Evolutionary conservation across 495 filamentous ascomycete genomes (phyloP).

Genomic region (Hypoxylon intermedium): DNA sequence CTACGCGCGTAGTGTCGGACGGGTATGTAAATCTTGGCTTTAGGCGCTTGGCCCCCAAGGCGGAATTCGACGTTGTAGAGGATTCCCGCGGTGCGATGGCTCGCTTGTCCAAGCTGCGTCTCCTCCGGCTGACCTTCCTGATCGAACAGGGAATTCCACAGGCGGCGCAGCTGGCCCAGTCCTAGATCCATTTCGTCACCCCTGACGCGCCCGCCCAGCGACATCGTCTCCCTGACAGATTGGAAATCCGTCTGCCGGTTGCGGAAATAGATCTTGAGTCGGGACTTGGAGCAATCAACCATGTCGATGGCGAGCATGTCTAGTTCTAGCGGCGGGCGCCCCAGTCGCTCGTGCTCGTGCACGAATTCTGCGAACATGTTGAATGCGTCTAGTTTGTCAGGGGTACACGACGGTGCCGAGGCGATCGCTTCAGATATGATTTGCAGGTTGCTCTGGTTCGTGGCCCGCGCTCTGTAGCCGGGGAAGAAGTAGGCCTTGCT

Average conservation of each 20-base stretch:
- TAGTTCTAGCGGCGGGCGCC: slow-evolving; percentile 14
- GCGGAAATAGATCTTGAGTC: slow-evolving; percentile 50
- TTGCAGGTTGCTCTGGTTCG: slow-evolving; percentile 22
- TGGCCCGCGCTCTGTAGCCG: slow-evolving; percentile 27
- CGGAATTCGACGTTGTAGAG: slow-evolving; percentile 48
- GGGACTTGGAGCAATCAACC: slow-evolving; percentile 36
- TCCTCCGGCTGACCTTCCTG: slow-evolving; percentile 10
- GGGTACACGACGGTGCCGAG: slow-evolving; percentile 10
- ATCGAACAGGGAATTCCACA: slow-evolving; percentile 29
- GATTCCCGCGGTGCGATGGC: slow-evolving; percentile 49
- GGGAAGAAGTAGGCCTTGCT: slow-evolving; percentile 45
- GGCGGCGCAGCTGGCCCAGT: slow-evolving; percentile 23
- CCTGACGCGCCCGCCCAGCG: slow-evolving; percentile 32
- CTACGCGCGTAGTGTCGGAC: slow-evolving; percentile 43
- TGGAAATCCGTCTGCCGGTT: slow-evolving; percentile 38
- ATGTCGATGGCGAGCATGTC: slow-evolving; percentile 48
- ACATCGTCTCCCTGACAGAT: slow-evolving; percentile 42
- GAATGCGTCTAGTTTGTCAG: slow-evolving; percentile 15
- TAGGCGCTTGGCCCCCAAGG: slow-evolving; percentile 28
- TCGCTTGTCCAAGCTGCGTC: slow-evolving; percentile 11
- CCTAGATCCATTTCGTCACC: slow-evolving; percentile 12
- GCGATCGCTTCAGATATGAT: slow-evolving; percentile 33
- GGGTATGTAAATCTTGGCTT: slow-evolving; percentile 47
- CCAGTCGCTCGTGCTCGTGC: slow-evolving; percentile 4
- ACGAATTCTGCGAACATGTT: slow-evolving; percentile 18